Evolutionary conservation across 805 yeast genomes (phyloP), one percentile per base, ranked within the genome.

Genomic region (Suhomyces canberraensis): DNA sequence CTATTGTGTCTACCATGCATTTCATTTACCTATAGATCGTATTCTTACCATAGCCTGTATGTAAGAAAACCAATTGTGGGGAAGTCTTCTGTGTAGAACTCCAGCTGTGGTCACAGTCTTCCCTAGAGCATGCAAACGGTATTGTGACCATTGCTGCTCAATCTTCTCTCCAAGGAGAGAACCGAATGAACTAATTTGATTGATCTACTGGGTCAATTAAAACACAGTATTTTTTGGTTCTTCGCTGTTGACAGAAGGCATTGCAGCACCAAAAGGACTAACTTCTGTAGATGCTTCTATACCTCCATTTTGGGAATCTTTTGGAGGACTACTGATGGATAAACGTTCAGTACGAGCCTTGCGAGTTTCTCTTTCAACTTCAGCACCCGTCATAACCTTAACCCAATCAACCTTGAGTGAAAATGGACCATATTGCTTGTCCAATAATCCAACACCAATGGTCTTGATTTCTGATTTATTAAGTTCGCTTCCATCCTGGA

Each of bases 341-440:
- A 49, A 47, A 20, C 50, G 39, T 29, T 52, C 56, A 14, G 35
- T 18, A 41, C 76, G 52, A 3, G 74, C 59, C 31, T 56, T 58
- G 25, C 58, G 53, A 11, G 75, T 50, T 34, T 60, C 69, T 35
- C 66, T 58, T 29, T 61, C 64, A 22, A 74, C 72, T 38, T 73
- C 77, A 1, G 64, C 67, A 11, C 82, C 84, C 7, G 77, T 73
- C 64, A 79, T 71, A 19, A 78, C 88, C 54, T 81, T 84, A 40
- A 86, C 71, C 75, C 83, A 80, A 48, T 84, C 93, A 28, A 86
- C 61, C 41, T 82, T 75, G 42, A 86, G 66, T 28, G 75, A 69
- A 56, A 70, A 86, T 2, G 90, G 88, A 0, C 95, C 95, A 47
- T 78, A 81, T 55, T 79, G 82, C 38, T 81, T 75, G 56, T 87